Base-by-base conservation (phyloP, 2,329 filamentous ascomycete genomes). In the Fusarium foetens region DNA sequence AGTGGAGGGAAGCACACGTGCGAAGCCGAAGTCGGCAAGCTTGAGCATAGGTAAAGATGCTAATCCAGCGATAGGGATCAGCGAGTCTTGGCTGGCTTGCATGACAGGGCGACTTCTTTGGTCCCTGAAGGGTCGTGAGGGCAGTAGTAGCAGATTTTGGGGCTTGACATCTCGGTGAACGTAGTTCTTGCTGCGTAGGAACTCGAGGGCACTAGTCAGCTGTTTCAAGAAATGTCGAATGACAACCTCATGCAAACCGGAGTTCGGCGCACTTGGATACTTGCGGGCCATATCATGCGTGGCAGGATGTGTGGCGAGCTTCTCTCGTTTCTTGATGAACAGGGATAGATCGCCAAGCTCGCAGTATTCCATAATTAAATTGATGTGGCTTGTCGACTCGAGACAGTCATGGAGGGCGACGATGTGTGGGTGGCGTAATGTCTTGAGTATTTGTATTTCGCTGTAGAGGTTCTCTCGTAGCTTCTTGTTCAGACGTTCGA, bases 301-400 rank as follows among this genome's bases (percentile, higher is more conserved):
- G 58, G 93, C 92, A 33, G 93, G 90, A 79, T 97, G 93, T 55
- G 91, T 92, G 48, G 87, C 88, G 49, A 98, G 89, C 79, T 91
- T 93, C 68, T 95, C 91, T 68, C 95, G 90, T 84, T 96, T 97
- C 87, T 96, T 97, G 84, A 99, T 98, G 82, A 99, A 98, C 59
- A 95, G 87, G 16, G 96, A 97, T 65, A 99, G 84, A 79, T 99
- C 96, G 27, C 96, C 95, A 43, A 99, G 88, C 80, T 97, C 94
- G 84, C 96, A 98, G 83, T 97, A 98, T 84, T 99, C 96, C 95
- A 98, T 99, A 71, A 98, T 92, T 65, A 99, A 89, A 83, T 99
- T 96, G 83, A 98, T 98, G 79, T 97, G 93, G 27, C 92, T 91
- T 7, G 90, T 86, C 1, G 94, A 92, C 81, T 98, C 95, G 81